phyloP scores from a whole-genome alignment of 2,329 filamentous ascomycete species.

The Aspergillus chevalieri region DNA sequence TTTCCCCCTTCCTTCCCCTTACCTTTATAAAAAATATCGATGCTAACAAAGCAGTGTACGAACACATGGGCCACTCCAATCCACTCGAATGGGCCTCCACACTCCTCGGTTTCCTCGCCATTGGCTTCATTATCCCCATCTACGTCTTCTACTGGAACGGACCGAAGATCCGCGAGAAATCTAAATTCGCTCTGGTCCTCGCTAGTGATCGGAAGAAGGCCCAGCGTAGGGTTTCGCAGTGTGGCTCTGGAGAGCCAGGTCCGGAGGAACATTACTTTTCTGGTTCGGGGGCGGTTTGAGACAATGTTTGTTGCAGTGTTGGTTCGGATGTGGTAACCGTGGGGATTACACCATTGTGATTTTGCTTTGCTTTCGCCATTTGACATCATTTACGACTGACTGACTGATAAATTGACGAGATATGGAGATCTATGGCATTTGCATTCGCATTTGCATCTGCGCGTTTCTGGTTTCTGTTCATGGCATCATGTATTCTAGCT shows the following conservation, averaged over 20 bases:
- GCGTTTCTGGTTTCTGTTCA: too few relatives aligned
- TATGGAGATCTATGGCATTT: too few relatives aligned
- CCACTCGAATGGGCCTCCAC: constrained; percentile 53
- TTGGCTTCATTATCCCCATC: constrained; percentile 56
- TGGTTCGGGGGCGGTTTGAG: not conserved
- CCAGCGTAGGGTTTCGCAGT: constrained; percentile 18
- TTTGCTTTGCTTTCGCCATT: too few relatives aligned
- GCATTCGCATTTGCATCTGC: too few relatives aligned
- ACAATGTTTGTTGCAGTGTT: too few relatives aligned
- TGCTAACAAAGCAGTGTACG: constrained; percentile 29
- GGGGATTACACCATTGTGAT: too few relatives aligned
- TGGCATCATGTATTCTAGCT: too few relatives aligned
- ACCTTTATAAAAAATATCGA: not conserved
- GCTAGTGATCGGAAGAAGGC: constrained; percentile 35
- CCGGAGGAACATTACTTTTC: constrained; percentile 18
- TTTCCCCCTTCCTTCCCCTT: not conserved
- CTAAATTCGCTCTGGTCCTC: constrained; percentile 58
- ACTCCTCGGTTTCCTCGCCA: constrained; percentile 55
- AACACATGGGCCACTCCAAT: constrained; percentile 47
- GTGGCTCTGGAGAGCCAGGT: constrained; percentile 20
- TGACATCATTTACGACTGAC: too few relatives aligned
- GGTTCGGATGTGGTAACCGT: too few relatives aligned
- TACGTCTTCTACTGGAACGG: constrained; percentile 63
- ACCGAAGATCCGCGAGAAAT: constrained; percentile 50
- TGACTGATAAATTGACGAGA: too few relatives aligned